Conservation (phyloP, 2,329 filamentous ascomycete genomes). For the Leptosphaerulina australis region DNA sequence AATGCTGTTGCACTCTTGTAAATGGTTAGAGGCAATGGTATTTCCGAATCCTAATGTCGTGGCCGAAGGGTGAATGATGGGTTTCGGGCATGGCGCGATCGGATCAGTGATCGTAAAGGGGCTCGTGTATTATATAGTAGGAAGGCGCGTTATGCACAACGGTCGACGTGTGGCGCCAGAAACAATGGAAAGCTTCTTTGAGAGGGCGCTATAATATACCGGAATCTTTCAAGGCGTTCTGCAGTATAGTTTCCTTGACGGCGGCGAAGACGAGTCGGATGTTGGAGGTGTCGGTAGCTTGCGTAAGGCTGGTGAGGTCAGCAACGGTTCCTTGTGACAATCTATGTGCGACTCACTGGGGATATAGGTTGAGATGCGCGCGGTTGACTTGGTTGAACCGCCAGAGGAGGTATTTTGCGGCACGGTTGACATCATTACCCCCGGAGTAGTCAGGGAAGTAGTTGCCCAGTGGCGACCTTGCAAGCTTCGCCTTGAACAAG, state of each 20-base stretch:
- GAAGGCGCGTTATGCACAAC: conserved; percentile 40
- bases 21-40: conserved; percentile 46
- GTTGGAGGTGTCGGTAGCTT: conserved; percentile 98
- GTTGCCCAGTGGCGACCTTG: conserved; percentile 84
- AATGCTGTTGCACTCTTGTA: conserved; percentile 48
- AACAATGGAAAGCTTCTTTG: conserved; percentile 4
- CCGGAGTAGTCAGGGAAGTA: conserved; percentile 99
- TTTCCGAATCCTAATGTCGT: conserved; percentile 45
- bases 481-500: conserved; percentile 93
- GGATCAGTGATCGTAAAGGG: conserved; percentile 40
- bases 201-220: conserved; percentile 71
- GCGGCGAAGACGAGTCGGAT: conserved; percentile 97
- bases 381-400: conserved; percentile 98
- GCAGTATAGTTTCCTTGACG: conserved; percentile 97
- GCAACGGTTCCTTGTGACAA: conserved; percentile 22
- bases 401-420: conserved; percentile 97
- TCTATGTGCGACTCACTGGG: conserved; percentile 64
- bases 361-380: conserved; percentile 93
- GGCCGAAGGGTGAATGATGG: conserved; percentile 34
- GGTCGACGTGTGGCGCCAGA: conserved; percentile 32
- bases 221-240: conserved; percentile 97
- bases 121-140: conserved; percentile 46
- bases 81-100: conserved; percentile 39
- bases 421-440: conserved; percentile 96
- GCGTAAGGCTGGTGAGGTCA: conserved; percentile 74